Evolutionary conservation across 2,329 filamentous ascomycete genomes (phyloP).

Genomic region (Epichloe baconii): DNA sequence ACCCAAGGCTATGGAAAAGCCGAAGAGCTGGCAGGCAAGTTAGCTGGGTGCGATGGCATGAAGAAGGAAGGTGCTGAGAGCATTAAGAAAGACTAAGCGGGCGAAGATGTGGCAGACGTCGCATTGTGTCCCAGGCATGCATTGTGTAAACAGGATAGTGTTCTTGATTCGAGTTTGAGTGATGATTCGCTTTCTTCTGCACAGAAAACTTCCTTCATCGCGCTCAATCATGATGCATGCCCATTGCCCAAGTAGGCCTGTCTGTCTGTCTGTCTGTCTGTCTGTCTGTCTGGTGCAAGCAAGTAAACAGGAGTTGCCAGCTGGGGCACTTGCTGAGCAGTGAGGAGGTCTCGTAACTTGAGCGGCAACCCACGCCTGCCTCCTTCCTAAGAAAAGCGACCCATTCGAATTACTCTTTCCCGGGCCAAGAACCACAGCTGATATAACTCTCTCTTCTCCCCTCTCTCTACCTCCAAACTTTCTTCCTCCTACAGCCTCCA

Average conservation of each 20-base stretch:
- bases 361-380: background rate
- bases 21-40: conserved; percentile 51
- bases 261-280: background rate
- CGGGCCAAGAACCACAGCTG: background rate
- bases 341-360: background rate
- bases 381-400: background rate
- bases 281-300: background rate
- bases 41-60: conserved; percentile 59
- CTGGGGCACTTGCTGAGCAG: background rate
- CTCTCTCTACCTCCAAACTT: background rate
- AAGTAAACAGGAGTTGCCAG: background rate
- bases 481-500: conserved; percentile 2
- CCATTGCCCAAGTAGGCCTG: too few species aligned
- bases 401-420: background rate
- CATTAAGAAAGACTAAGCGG: conserved; percentile 19
- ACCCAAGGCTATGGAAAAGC: conserved; percentile 44
- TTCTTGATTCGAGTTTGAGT: too few species aligned
- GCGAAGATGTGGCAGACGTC: too few species aligned
- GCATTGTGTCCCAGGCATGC: too few species aligned
- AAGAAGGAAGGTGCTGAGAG: conserved; percentile 45
- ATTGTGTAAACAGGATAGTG: too few species aligned
- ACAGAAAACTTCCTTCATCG: too few species aligned
- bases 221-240: too few species aligned
- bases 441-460: background rate
- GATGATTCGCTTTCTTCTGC: too few species aligned